Evolutionary conservation across 306 rosid species (phyloP).

Genomic region (Lupinus albus): DNA sequence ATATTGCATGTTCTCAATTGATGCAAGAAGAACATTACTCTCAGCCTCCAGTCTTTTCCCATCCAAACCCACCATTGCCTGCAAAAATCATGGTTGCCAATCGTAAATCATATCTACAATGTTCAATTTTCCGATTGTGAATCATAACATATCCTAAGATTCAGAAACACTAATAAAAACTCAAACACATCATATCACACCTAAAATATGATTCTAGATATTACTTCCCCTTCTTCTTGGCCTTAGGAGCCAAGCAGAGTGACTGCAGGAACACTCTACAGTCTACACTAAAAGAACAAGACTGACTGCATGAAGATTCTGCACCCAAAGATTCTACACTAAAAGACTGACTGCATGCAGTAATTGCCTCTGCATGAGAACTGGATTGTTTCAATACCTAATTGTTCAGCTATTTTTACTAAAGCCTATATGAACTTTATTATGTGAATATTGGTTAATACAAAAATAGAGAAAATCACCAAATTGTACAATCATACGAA

Average conservation of each 20-base stretch:
- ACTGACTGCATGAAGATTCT: not conserved
- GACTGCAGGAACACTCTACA: too few species aligned
- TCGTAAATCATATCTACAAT: not conserved
- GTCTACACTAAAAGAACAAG: not conserved
- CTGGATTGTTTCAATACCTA: not conserved
- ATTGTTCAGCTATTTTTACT: not conserved
- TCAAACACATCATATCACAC: not conserved
- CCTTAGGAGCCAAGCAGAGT: not conserved
- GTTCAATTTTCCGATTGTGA: not conserved
- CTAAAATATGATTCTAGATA: not conserved
- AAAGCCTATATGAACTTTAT: not conserved
- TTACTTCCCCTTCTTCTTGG: not conserved
- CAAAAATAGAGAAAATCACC: not conserved
- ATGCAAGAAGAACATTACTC: conserved; percentile 99
- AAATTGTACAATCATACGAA: too few species aligned
- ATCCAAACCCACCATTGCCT: conserved; percentile 80
- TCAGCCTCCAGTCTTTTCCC: conserved; percentile 92
- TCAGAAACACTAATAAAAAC: not conserved
- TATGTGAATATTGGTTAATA: not conserved
- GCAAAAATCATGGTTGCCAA: conserved; percentile 37
- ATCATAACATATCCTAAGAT: not conserved
- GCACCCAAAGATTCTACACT: not conserved
- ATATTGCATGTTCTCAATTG: conserved; percentile 97
- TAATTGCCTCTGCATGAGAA: not conserved
- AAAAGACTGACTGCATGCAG: not conserved